phyloP scores from a whole-genome alignment of 306 rosid genomes.

The Albizia julibrissin region DNA sequence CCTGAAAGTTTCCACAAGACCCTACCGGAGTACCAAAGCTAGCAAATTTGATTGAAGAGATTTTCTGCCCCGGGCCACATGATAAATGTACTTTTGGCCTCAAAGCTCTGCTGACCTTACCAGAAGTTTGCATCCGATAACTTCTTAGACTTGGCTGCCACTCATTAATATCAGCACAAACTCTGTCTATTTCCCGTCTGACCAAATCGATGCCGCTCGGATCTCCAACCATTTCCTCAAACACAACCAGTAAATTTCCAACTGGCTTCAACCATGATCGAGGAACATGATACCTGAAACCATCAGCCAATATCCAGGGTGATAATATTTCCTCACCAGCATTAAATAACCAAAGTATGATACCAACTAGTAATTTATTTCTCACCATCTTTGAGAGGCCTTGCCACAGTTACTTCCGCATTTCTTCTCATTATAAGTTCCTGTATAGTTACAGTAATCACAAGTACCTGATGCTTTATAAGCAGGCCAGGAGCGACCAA shows the following conservation, averaged over 20 bases:
- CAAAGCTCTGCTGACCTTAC: conserved; percentile 64
- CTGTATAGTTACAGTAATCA: conserved; percentile 68
- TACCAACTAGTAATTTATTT: conserved; percentile 9
- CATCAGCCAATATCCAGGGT: conserved; percentile 22
- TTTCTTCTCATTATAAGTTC: conserved; percentile 76
- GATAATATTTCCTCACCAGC: conserved; percentile 9
- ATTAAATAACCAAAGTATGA: conserved; percentile 12
- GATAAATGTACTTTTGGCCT: conserved; percentile 85
- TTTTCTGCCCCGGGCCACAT: conserved; percentile 83
- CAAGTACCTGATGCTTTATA: conserved; percentile 91
- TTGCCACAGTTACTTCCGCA: conserved; percentile 77
- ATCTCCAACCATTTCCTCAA: conserved; percentile 91
- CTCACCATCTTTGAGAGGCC: conserved; percentile 97
- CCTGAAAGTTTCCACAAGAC: conserved; percentile 74
- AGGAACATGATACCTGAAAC: conserved; percentile 94
- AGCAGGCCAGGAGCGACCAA: conserved; percentile 97
- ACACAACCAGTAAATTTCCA: conserved; percentile 85
- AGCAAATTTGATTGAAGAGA: conserved; percentile 87
- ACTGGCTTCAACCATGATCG: conserved; percentile 88
- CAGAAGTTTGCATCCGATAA: conserved; percentile 80
- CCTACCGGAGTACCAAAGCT: conserved; percentile 97
- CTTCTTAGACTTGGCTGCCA: conserved; percentile 94
- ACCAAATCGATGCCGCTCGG: conserved; percentile 87
- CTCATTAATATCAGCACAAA: conserved; percentile 87
- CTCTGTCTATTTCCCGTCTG: conserved; percentile 77